phyloP scores from a whole-genome alignment of 768 basidiomycete species.

The Trametopsis cervina region DNA sequence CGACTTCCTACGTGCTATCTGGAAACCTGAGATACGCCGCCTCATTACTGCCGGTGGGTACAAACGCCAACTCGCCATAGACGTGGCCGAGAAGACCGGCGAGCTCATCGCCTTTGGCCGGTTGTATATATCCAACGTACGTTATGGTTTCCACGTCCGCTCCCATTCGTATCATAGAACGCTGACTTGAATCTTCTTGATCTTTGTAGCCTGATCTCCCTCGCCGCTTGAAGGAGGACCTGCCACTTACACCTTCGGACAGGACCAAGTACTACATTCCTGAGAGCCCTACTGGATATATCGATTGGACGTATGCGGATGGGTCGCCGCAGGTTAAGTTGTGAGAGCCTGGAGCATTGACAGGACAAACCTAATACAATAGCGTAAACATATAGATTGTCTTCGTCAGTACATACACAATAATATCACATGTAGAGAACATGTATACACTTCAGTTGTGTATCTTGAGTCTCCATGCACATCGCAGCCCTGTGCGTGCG shows the following conservation, averaged over 20 bases:
- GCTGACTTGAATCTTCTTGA: background rate
- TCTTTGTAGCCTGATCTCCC: slow-evolving; percentile 37
- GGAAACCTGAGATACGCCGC: slow-evolving; percentile 4
- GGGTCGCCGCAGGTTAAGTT: too few relatives aligned
- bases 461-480: too few relatives aligned
- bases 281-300: slow-evolving; percentile 25
- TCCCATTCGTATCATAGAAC: background rate
- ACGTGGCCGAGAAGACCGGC: slow-evolving; percentile 10
- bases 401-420: too few relatives aligned
- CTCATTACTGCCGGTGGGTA: slow-evolving; percentile 18
- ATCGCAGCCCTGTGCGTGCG: too few relatives aligned
- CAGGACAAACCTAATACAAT: too few relatives aligned
- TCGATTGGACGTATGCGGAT: slow-evolving; percentile 17
- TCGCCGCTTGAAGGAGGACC: slow-evolving; percentile 26
- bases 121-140: slow-evolving; percentile 3
- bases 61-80: slow-evolving; percentile 10
- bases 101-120: slow-evolving; percentile 5
- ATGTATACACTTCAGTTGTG: too few relatives aligned
- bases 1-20: slow-evolving; percentile 19
- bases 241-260: slow-evolving; percentile 29
- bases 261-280: slow-evolving; percentile 33
- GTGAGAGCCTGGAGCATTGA: too few relatives aligned
- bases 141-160: background rate
- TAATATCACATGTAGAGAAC: too few relatives aligned
- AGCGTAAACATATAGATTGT: too few relatives aligned